Evolutionary conservation across 1,284 basidiomycete genomes (phyloP), one percentile per base, ranked within the genome.

Genomic region (Agroathelia rolfsii): DNA sequence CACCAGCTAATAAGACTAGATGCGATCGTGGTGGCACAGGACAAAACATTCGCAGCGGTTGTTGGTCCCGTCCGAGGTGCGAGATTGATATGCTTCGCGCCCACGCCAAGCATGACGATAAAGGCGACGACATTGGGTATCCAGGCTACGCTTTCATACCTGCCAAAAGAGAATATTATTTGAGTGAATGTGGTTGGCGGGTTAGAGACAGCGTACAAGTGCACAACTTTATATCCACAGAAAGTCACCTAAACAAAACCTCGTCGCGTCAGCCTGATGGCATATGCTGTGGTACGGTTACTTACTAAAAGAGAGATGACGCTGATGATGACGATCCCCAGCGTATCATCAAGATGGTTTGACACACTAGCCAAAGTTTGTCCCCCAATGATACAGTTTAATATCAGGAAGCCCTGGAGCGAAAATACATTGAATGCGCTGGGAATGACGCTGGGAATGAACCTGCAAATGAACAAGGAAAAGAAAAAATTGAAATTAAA

Each of bases 1-100:
- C 69, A 63, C 69, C 70, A 75, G 35, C 64, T 66, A 23, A 73
- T 51, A 14, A 66, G 52, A 22, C 45, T 61, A 16, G 63, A 61
- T 24, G 53, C 59, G 32, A 63, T 45, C 20, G 60, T 66, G 14
- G 60, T 65, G 11, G 58, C 64, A 41, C 62, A 72, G 7, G 62
- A 64, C 22, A 66, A 28, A 3, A 65, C 36, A 6, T 41, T 41
- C 4, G 52, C 32, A 4, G 50, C 41, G n/a, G n/a, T n/a, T 7
- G 56, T 55, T 16, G 52, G 30, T 27, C n/a, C n/a, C n/a, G n/a
- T n/a, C n/a, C n/a, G n/a, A n/a, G n/a, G n/a, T n/a, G n/a, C n/a
- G n/a, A n/a, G n/a, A n/a, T n/a, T n/a, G n/a, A n/a, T n/a, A n/a
- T n/a, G n/a, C 22, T 24, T 24, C 9, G 9, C 22, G 22, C n/a